Conservation (phyloP, 1,284 basidiomycete species). For the Albatrellus sp. region DNA sequence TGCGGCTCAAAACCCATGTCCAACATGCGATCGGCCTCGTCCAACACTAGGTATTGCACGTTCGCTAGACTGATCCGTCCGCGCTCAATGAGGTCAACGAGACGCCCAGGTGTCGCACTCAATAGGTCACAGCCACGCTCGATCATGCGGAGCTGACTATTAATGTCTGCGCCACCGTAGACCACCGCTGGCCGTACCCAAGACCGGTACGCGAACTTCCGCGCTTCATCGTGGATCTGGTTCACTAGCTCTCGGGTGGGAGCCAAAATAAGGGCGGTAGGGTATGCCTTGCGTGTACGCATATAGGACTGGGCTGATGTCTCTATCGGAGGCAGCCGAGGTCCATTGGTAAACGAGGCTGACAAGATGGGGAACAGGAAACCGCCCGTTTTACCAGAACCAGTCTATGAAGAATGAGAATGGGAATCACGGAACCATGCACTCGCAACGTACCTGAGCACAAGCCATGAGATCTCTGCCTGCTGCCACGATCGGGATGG, state of each 20-base stretch:
- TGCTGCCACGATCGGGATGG: slow-evolving; percentile 92
- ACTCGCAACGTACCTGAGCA: slow-evolving; percentile 60
- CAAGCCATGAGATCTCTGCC: slow-evolving; percentile 97
- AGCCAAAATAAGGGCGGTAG: slow-evolving; percentile 91
- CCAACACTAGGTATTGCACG: slow-evolving; percentile 95
- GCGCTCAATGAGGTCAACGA: slow-evolving; percentile 97
- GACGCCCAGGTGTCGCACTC: slow-evolving; percentile 95
- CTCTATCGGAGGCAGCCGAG: slow-evolving; percentile 54
- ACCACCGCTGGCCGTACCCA: slow-evolving; percentile 99
- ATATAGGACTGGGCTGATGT: slow-evolving; percentile 41
- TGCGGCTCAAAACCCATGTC: slow-evolving; percentile 99
- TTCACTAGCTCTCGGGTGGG: slow-evolving; percentile 98
- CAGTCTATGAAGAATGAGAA: slow-evolving; percentile 49
- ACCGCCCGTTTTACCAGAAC: slow-evolving; percentile 98
- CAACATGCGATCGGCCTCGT: slow-evolving; percentile 99
- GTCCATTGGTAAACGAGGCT: slow-evolving; percentile 82
- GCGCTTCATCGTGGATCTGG: slow-evolving; percentile 98
- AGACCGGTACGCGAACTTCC: slow-evolving; percentile 98
- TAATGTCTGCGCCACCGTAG: slow-evolving; percentile 98
- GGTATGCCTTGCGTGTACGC: slow-evolving; percentile 83
- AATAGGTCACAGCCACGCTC: slow-evolving; percentile 97
- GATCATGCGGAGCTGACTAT: slow-evolving; percentile 85
- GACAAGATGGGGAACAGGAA: slow-evolving; percentile 99
- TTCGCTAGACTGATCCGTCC: slow-evolving; percentile 94
- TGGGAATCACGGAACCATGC: slow-evolving; percentile 8